Base-by-base conservation (phyloP, 495 filamentous ascomycete species). In the Cairneyella variabilis region DNA sequence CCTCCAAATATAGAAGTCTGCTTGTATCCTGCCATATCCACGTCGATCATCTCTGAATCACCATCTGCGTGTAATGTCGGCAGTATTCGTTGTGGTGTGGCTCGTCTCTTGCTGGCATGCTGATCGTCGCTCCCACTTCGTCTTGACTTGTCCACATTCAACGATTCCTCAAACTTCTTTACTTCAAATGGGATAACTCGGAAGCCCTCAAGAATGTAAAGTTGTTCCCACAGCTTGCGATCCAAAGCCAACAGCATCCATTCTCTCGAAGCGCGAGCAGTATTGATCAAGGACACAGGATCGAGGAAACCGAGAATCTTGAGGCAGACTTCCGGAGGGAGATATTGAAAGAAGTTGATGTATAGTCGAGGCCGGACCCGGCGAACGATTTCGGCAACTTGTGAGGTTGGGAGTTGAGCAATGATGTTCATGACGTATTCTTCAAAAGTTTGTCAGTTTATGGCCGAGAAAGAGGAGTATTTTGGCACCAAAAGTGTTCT, bases 131-230 rank as follows among this genome's bases (percentile, higher is more conserved):
- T 11, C 14, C n/a, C 25, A 20, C 23, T 47, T n/a, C 28, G 39
- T 39, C 41, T 51, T 22, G 49, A 49, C 9, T 43, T n/a, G 28
- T 70, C 67, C 10, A 70, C 71, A 42, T 61, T 64, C 46, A 79
- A 69, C 50, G 79, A 72, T 48, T 78, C 74, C 60, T 97, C 91
- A 61, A 84, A 91, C 14, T 66, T 64, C 16, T 69, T 64, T 18
- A 96, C 78, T 56, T 90, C 86, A 14, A 74, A 69, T 12, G 69
- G 68, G 56, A 90, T 80, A 3, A 87, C 76, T 36, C 80, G 82
- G 88, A 92, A 98, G 4, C 95, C 95, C 70, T 96, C 90, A 10
- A 77, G 64, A 27, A 83, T 75, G 63, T 95, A 97, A 1, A 95
- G 69, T 8, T 82, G 75, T 63, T 84, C 82, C 95, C 95, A 98